A percentile compares a stretch with the other conserved stretches of the same genome.
Conservation (phyloP, 1,284 basidiomycete genomes). For the Cryptococcus wingfieldii region DNA sequence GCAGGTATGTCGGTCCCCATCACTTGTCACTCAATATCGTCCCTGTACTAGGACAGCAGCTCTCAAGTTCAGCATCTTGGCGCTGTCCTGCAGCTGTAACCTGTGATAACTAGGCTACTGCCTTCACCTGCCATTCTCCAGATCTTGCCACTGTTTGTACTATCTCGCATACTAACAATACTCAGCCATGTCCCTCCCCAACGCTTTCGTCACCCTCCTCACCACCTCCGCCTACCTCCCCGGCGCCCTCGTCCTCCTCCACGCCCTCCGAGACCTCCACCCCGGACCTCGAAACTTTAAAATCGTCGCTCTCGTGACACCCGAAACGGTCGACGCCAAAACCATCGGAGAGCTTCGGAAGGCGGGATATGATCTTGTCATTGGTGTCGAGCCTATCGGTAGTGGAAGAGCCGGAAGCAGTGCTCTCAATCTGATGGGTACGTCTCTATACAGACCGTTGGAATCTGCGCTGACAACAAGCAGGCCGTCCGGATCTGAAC, state of each 20-base stretch:
- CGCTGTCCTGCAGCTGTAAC: too few species aligned
- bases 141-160: too few species aligned
- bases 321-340: constrained; percentile 82
- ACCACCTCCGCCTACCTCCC: constrained; percentile 88
- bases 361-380: constrained; percentile 71
- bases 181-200: constrained; percentile 24
- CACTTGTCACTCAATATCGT: too few species aligned
- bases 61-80: too few species aligned
- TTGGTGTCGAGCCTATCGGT: constrained; percentile 84
- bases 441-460: constrained; percentile 43
- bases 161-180: not conserved
- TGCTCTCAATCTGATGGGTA: constrained; percentile 76
- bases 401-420: constrained; percentile 54
- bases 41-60: too few species aligned
- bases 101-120: too few species aligned
- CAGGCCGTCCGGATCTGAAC: constrained; percentile 87
- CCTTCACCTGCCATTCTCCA: too few species aligned
- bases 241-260: constrained; percentile 79
- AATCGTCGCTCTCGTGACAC: constrained; percentile 88
- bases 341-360: constrained; percentile 75
- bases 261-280: constrained; percentile 76
- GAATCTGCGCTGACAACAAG: not conserved
- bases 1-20: too few species aligned
- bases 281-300: constrained; percentile 64
- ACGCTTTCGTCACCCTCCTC: constrained; percentile 81